phyloP scores from a whole-genome alignment of 2,329 filamentous ascomycete species.

The Fusarium paranaense region DNA sequence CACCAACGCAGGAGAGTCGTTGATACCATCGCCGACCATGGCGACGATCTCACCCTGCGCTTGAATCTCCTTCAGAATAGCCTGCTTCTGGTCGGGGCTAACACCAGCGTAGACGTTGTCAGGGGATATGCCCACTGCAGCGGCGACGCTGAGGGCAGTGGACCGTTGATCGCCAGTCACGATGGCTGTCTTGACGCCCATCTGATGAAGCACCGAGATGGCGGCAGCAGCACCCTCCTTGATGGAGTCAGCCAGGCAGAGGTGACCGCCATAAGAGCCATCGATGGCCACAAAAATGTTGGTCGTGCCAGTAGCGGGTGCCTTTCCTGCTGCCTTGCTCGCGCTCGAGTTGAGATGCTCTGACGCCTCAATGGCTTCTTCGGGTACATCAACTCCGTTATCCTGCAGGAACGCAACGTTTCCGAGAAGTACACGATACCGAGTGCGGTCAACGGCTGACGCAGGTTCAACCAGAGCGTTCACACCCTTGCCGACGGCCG shows the following conservation, averaged over 20 bases:
- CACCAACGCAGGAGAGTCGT: conserved; percentile 94
- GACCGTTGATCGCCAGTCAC: conserved; percentile 92
- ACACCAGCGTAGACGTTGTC: conserved; percentile 87
- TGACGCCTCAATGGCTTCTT: conserved; percentile 71
- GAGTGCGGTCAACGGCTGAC: conserved; percentile 72
- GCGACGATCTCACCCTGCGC: conserved; percentile 80
- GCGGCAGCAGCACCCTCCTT: conserved; percentile 87
- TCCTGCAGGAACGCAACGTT: conserved; percentile 82
- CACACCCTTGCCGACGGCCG: conserved; percentile 86
- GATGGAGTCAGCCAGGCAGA: conserved; percentile 89
- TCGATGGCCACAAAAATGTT: conserved; percentile 94
- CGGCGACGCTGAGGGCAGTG: conserved; percentile 86
- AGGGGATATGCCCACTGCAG: conserved; percentile 81
- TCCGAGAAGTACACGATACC: conserved; percentile 85
- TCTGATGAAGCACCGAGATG: conserved; percentile 82
- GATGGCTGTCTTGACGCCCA: conserved; percentile 89
- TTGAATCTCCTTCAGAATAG: conserved; percentile 84
- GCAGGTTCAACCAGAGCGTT: conserved; percentile 84
- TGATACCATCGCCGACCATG: conserved; percentile 99
- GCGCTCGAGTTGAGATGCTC: conserved; percentile 66
- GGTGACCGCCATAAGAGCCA: conserved; percentile 80
- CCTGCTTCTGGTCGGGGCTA: conserved; percentile 90
- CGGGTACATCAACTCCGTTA: conserved; percentile 74
- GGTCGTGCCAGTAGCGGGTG: conserved; percentile 76
- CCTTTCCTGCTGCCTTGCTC: conserved; percentile 48